A percentile compares a stretch with the other conserved stretches of the same genome.
These are phyloP conservation scores for Coelastrella sp. DNA, from an alignment of 139 green algal species.

Conservation along the genomic window DNA sequence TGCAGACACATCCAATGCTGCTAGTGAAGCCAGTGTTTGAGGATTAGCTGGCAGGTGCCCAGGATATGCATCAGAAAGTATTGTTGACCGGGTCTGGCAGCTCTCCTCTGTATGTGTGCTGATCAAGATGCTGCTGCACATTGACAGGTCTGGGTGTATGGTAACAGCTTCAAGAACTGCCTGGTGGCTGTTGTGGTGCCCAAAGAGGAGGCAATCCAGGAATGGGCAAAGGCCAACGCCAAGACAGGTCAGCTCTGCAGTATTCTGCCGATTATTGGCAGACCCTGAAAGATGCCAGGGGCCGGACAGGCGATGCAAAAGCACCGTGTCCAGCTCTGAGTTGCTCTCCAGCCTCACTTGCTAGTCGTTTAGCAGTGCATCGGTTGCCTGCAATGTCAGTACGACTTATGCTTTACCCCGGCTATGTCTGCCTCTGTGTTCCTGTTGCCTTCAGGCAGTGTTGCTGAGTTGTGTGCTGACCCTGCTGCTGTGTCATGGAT, in stretches of 20 bases:
- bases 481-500: constrained; percentile 48
- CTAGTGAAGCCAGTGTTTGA: not conserved
- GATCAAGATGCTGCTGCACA: not conserved
- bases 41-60: not conserved
- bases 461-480: constrained; percentile 58
- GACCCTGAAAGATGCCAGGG: not conserved
- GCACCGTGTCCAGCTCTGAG: too few species aligned
- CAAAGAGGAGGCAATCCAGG: constrained; percentile 58
- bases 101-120: not conserved
- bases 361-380: not conserved
- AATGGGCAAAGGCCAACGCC: constrained; percentile 71
- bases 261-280: not conserved
- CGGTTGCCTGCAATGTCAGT: not conserved
- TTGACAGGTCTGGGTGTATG: constrained; percentile 92
- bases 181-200: constrained; percentile 94
- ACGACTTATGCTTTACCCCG: too few species aligned
- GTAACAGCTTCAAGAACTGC: constrained; percentile 89
- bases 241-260: constrained; percentile 39
- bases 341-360: too few species aligned
- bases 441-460: not conserved
- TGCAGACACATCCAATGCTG: too few species aligned
- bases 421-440: too few species aligned
- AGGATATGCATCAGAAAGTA: not conserved
- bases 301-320: too few species aligned
- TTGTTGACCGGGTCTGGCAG: not conserved